Evolutionary conservation across 169 alveolate species (phyloP).

Genomic region (Eimeria falciformis): DNA sequence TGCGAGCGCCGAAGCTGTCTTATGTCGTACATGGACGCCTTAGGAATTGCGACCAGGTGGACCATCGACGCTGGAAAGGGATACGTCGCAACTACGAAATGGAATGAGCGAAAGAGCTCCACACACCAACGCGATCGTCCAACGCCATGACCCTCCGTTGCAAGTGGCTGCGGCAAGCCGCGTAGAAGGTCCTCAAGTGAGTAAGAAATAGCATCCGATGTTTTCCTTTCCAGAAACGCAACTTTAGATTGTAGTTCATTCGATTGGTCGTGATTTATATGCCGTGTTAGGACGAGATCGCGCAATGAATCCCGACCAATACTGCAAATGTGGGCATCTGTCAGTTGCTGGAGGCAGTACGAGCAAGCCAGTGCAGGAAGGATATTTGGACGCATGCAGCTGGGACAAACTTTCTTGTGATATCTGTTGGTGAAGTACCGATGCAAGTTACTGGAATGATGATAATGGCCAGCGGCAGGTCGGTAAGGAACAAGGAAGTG

Average conservation of each 20-base stretch:
- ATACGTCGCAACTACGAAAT: slow-evolving; percentile 1
- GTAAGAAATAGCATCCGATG: neutral
- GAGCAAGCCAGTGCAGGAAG: slow-evolving; percentile 31
- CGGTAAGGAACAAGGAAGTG: neutral
- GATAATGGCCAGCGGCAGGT: neutral
- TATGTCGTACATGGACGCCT: slow-evolving; percentile 58
- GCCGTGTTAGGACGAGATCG: slow-evolving; percentile 47
- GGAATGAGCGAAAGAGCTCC: slow-evolving; percentile 58
- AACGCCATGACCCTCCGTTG: neutral
- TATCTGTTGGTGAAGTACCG: slow-evolving; percentile 68
- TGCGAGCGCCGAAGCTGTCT: slow-evolving; percentile 60
- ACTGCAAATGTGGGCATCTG: slow-evolving; percentile 44
- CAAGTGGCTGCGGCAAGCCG: slow-evolving; percentile 26
- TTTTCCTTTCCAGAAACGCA: neutral
- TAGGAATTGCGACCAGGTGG: slow-evolving; percentile 54
- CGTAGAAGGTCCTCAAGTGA: neutral
- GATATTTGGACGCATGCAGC: slow-evolving; percentile 53
- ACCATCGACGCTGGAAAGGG: slow-evolving; percentile 25
- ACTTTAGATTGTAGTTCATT: neutral
- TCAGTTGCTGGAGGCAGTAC: slow-evolving; percentile 36
- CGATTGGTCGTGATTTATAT: slow-evolving; percentile 23
- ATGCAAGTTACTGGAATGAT: slow-evolving; percentile 62
- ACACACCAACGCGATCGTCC: neutral
- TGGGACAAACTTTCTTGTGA: slow-evolving; percentile 67
- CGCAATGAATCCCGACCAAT: slow-evolving; percentile 53